Evolutionary conservation across 208 protist genomes (phyloP).

Genomic region (Wallacemonas sp.): DNA sequence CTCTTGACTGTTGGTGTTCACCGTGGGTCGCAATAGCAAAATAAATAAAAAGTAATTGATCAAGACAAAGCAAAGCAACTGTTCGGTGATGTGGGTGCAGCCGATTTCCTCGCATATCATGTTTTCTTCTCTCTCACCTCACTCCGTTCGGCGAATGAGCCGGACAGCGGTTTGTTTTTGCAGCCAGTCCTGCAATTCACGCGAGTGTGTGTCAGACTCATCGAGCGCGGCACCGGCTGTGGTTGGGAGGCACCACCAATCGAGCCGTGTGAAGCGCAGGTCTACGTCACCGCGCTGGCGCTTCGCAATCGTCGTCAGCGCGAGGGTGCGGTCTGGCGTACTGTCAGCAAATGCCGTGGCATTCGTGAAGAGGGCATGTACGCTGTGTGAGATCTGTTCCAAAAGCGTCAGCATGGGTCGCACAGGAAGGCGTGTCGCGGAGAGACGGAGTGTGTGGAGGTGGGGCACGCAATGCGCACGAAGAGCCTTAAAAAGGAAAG

Average conservation of each 20-base stretch:
- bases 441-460: constrained; percentile 56
- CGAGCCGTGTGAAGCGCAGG: constrained; percentile 22
- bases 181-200: constrained; percentile 25
- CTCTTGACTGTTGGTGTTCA: too few species aligned
- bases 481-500: constrained; percentile 66
- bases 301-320: constrained; percentile 46
- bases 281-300: constrained; percentile 32
- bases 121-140: too few species aligned
- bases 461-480: constrained; percentile 43
- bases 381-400: constrained; percentile 49
- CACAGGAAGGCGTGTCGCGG: constrained; percentile 49
- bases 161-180: constrained; percentile 28
- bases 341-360: constrained; percentile 51
- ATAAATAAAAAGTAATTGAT: too few species aligned
- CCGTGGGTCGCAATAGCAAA: too few species aligned
- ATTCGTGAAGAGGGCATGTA: constrained; percentile 44
- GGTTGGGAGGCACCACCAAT: constrained; percentile 24
- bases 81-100: too few species aligned
- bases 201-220: constrained; percentile 1
- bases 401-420: constrained; percentile 52
- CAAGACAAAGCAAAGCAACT: too few species aligned
- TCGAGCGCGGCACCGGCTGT: neutral
- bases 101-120: too few species aligned
- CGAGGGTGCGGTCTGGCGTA: constrained; percentile 28
- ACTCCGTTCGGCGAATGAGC: constrained; percentile 17